Percentiles rank a stretch among this genome's conserved stretches.
These are phyloP conservation scores for Trametes pubescens DNA, from an alignment of 1,284 basidiomycete species.

Conservation along the genomic window DNA sequence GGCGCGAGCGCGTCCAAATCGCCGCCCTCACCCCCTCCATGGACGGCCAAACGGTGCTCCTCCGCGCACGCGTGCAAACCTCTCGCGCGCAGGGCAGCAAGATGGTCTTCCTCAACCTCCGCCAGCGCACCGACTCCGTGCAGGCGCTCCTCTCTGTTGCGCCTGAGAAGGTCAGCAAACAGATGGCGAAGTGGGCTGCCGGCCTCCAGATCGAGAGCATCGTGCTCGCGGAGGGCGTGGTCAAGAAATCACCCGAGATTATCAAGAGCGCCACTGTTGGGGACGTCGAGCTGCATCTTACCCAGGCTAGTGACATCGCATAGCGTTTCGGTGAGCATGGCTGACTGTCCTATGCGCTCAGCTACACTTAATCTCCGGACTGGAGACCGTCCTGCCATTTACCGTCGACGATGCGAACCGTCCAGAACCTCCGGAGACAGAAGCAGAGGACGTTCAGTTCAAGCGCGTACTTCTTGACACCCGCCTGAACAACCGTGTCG, in stretches of 20 bases:
- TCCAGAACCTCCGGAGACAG: slow-evolving; percentile 80
- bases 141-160: slow-evolving; percentile 87
- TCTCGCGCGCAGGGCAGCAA: slow-evolving; percentile 92
- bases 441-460: slow-evolving; percentile 67
- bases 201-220: slow-evolving; percentile 88
- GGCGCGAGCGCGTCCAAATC: slow-evolving; percentile 66
- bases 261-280: slow-evolving; percentile 93
- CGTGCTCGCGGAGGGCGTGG: slow-evolving; percentile 86
- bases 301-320: slow-evolving; percentile 61
- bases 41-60: slow-evolving; percentile 82
- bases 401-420: slow-evolving; percentile 93
- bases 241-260: slow-evolving; percentile 85
- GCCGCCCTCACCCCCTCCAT: slow-evolving; percentile 69
- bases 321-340: too few species aligned
- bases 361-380: slow-evolving; percentile 84
- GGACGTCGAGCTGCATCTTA: slow-evolving; percentile 90
- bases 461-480: slow-evolving; percentile 89
- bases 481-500: slow-evolving; percentile 93
- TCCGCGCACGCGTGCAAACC: slow-evolving; percentile 94
- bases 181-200: slow-evolving; percentile 96
- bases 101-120: slow-evolving; percentile 94
- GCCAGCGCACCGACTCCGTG: slow-evolving; percentile 90
- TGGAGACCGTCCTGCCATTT: slow-evolving; percentile 88
- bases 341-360: slow-evolving; percentile 41
- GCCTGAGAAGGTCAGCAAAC: slow-evolving; percentile 90